These are phyloP conservation scores for Usnea hakonensis DNA, from an alignment of 495 filamentous ascomycete species.

Conservation along the genomic window DNA sequence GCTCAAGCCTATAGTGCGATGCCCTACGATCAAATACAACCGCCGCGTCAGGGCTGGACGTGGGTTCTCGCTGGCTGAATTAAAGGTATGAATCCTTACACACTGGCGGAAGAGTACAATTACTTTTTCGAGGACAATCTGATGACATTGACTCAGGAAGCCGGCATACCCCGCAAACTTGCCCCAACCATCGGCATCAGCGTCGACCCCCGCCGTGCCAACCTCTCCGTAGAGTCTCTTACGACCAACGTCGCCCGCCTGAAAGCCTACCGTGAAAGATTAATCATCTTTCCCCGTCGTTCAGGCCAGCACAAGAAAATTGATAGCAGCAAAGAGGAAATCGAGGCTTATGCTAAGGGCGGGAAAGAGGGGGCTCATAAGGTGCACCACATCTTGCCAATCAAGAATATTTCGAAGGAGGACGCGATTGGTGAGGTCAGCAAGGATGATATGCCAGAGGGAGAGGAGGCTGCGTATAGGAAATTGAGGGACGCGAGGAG, in stretches of 20 bases:
- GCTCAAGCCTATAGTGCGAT: constrained; percentile 89
- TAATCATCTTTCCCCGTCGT: constrained; percentile 97
- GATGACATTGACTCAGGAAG: constrained; percentile 53
- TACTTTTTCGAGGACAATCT: background rate
- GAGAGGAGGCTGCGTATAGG: constrained; percentile 75
- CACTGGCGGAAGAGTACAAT: constrained; percentile 8
- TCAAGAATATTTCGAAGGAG: constrained; percentile 47
- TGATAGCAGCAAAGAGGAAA: constrained; percentile 81
- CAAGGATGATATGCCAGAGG: constrained; percentile 68
- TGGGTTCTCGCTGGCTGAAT: constrained; percentile 92
- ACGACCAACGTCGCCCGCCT: constrained; percentile 91
- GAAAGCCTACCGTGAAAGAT: constrained; percentile 84
- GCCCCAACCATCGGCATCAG: constrained; percentile 93
- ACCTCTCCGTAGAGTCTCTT: constrained; percentile 90
- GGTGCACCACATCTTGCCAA: constrained; percentile 55
- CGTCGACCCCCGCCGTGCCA: constrained; percentile 91
- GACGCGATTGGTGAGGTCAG: constrained; percentile 67
- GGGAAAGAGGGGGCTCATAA: constrained; percentile 55
- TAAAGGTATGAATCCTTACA: constrained; percentile 64
- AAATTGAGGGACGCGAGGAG: constrained; percentile 77
- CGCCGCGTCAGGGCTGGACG: constrained; percentile 91
- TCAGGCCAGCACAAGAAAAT: constrained; percentile 81
- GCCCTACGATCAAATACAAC: constrained; percentile 96
- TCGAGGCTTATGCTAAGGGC: constrained; percentile 48
- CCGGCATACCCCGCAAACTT: constrained; percentile 88